These are phyloP conservation scores for Craterostigma plantagineum DNA, from an alignment of 257 asterid genomes.

Conservation along the genomic window DNA sequence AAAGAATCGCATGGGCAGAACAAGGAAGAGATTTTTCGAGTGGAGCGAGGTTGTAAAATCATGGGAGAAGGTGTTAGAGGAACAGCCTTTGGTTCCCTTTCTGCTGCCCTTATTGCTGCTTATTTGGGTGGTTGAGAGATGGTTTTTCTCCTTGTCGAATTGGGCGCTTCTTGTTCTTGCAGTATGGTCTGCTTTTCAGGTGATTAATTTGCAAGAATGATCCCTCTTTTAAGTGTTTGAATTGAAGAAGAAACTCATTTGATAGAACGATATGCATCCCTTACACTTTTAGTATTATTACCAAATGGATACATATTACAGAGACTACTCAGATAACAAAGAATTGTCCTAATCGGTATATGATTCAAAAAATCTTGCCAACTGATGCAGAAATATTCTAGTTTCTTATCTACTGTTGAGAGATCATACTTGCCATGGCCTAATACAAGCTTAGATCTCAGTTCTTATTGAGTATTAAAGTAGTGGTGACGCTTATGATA, in stretches of 20 bases:
- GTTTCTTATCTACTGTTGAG: neutral
- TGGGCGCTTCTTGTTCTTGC: constrained; percentile 85
- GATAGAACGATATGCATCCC: neutral
- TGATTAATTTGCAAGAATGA: constrained; percentile 2
- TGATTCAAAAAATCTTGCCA: too few relatives aligned
- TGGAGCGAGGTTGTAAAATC: constrained; percentile 27
- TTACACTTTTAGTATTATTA: too few relatives aligned
- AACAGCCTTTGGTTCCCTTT: constrained; percentile 59
- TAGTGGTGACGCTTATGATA: constrained; percentile 1
- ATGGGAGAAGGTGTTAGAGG: constrained; percentile 35
- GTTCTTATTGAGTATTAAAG: too few relatives aligned
- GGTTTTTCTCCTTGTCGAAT: constrained; percentile 66
- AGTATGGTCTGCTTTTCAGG: constrained; percentile 86
- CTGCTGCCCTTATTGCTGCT: constrained; percentile 38
- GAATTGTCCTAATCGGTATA: too few relatives aligned
- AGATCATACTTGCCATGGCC: neutral
- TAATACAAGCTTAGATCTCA: too few relatives aligned
- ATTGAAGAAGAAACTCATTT: neutral
- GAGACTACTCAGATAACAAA: neutral
- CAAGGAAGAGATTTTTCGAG: constrained; percentile 35
- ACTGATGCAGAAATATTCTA: too few relatives aligned
- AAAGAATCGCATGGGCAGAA: constrained; percentile 25
- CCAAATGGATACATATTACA: neutral
- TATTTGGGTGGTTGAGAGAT: constrained; percentile 72
- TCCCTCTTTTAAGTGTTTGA: neutral